Evolutionary conservation across 305 asterid species (phyloP), one percentile per base, ranked within the genome.

Genomic region (Plantago lanceolata): DNA sequence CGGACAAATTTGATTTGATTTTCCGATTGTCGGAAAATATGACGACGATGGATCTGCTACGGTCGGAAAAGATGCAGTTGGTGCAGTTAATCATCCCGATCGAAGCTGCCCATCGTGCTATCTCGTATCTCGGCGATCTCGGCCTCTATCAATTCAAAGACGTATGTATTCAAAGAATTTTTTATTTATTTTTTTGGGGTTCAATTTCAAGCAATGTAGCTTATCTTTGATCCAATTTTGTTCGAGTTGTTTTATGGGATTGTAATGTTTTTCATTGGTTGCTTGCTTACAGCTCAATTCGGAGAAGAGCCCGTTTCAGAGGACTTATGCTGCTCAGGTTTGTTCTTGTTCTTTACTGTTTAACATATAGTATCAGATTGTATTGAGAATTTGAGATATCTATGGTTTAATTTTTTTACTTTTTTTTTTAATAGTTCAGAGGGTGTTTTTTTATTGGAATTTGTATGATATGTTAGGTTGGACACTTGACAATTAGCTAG

Each of bases 31-130:
- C 45, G 45, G 45, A 12, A 40, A 40, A 40, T 40, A 1, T 9
- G 15, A 40, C 77, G 69, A 50, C 79, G 67, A 85, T 82, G 93
- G 93, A 85, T 82, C 78, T 85, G 72, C 76, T 85, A 64, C 77
- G 93, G 19, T 85, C 89, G 61, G 93, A 85, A 65, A 71, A 78
- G 73, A 85, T 82, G 93, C 93, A 85, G 51, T 68, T 82, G 74
- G 81, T 73, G 69, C 86, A 79, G 75, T 68, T 85, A 54, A 80
- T 85, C 63, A 81, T 85, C 20, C 93, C 89, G 2, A 62, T 75
- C 26, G 93, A 85, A 73, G 76, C 86, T 1, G 84, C 87, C 48
- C 85, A 81, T 59, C 72, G 77, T 18, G 68, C 87, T 55, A 68
- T 85, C 52, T 76, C 93, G 8, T 80, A 85, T 66, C 85, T 85